Evolutionary conservation across 2,329 filamentous ascomycete species (phyloP).

Genomic region (Fusarium scirpi): DNA sequence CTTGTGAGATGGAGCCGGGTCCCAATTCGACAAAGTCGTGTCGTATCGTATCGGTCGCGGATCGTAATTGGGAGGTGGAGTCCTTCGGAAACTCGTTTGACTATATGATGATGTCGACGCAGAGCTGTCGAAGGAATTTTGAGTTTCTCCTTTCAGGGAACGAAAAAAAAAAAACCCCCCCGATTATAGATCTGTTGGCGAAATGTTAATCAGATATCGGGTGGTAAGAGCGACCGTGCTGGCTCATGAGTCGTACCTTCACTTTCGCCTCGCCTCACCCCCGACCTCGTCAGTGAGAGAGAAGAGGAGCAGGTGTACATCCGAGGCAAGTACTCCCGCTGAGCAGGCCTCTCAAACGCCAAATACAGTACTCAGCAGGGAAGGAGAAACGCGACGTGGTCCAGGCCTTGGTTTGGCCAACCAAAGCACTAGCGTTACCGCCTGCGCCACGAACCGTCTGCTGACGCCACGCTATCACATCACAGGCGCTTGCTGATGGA

Average conservation of each 20-base stretch:
- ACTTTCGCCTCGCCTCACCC: constrained; percentile 29
- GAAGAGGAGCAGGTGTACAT: constrained; percentile 29
- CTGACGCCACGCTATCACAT: constrained; percentile 41
- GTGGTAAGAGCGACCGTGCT: constrained; percentile 1
- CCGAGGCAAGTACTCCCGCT: constrained; percentile 21
- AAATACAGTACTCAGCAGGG: constrained; percentile 17
- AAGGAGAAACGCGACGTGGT: constrained; percentile 6
- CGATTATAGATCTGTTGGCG: not conserved
- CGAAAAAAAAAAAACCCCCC: not conserved
- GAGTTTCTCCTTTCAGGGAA: not conserved
- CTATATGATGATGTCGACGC: constrained; percentile 34
- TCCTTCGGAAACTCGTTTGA: constrained; percentile 21
- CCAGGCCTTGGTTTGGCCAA: constrained; percentile 28
- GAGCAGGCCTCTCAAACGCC: constrained; percentile 18
- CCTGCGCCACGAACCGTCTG: constrained; percentile 32
- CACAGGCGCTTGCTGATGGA: constrained; percentile 23
- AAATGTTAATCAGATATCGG: not conserved
- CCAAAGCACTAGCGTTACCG: constrained; percentile 18
- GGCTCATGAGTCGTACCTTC: constrained; percentile 25
- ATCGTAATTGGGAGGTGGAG: constrained; percentile 42
- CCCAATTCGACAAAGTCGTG: constrained; percentile 33
- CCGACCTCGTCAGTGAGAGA: constrained; percentile 22
- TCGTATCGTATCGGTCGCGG: constrained; percentile 43
- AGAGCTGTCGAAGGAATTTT: not conserved
- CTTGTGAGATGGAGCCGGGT: constrained; percentile 36